These are phyloP conservation scores for Cercospora zeae-maydis DNA, from an alignment of 2,329 filamentous ascomycete genomes.

Conservation along the genomic window DNA sequence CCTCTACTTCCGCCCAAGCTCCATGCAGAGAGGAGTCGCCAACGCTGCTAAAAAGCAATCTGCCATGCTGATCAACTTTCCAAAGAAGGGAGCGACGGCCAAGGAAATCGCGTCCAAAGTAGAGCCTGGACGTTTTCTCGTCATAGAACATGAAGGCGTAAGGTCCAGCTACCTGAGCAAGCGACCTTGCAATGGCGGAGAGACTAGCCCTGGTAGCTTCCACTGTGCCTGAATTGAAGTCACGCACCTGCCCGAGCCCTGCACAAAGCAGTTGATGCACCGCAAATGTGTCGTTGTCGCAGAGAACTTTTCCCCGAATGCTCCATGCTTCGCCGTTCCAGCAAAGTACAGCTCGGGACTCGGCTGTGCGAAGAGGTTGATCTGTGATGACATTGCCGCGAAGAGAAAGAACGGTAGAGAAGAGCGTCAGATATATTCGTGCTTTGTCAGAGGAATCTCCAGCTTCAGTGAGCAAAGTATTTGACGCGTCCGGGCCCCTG, in stretches of 20 bases:
- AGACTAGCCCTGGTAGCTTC: background rate
- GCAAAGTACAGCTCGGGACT: slow-evolving; percentile 67
- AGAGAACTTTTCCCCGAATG: slow-evolving; percentile 56
- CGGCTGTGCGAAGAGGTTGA: slow-evolving; percentile 66
- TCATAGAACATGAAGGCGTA: slow-evolving; percentile 89
- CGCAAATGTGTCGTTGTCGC: slow-evolving; percentile 72
- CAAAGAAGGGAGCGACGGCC: slow-evolving; percentile 77
- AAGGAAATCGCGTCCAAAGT: slow-evolving; percentile 81
- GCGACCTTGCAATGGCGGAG: slow-evolving; percentile 11
- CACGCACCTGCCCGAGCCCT: background rate
- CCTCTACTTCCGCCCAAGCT: slow-evolving; percentile 75
- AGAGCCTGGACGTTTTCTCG: slow-evolving; percentile 58
- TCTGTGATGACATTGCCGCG: slow-evolving; percentile 66
- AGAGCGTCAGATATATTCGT: slow-evolving; percentile 53
- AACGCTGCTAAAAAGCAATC: slow-evolving; percentile 67
- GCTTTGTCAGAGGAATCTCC: background rate
- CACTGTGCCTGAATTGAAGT: background rate
- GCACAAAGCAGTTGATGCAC: slow-evolving; percentile 59
- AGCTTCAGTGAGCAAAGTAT: slow-evolving; percentile 5
- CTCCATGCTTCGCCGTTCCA: slow-evolving; percentile 99
- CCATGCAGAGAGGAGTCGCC: slow-evolving; percentile 50
- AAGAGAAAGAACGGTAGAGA: slow-evolving; percentile 86
- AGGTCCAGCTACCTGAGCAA: slow-evolving; percentile 55
- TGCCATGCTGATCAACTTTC: slow-evolving; percentile 47
- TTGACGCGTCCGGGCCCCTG: slow-evolving; percentile 34